Conservation (phyloP, 129 eudicot genomes). For the Sambucus nigra region DNA sequence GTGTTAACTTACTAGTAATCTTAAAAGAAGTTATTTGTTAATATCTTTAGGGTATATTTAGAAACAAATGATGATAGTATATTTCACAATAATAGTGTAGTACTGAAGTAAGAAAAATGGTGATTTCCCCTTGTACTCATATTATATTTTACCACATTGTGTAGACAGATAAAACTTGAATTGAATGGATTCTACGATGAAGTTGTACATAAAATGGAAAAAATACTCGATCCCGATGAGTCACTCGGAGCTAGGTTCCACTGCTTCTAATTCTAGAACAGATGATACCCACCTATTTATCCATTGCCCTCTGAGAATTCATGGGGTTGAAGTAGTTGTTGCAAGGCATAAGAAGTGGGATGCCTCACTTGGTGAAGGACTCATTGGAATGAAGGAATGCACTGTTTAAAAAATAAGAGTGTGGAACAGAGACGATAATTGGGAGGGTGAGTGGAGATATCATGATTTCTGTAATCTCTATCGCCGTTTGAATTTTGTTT, state of each 20-base stretch:
- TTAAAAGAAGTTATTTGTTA: too few species aligned
- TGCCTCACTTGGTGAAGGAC: slow-evolving; percentile 76
- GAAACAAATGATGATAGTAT: too few species aligned
- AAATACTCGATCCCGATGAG: slow-evolving; percentile 55
- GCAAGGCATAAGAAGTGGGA: slow-evolving; percentile 83
- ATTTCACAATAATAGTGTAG: too few species aligned
- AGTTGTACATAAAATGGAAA: slow-evolving; percentile 87
- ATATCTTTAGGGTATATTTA: too few species aligned
- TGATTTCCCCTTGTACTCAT: slow-evolving; percentile 2
- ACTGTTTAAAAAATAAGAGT: slow-evolving; percentile 65
- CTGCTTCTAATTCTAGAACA: slow-evolving; percentile 69
- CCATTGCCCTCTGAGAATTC: slow-evolving; percentile 44
- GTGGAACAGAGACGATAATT: slow-evolving; percentile 53
- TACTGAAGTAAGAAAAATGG: background rate
- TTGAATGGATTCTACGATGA: slow-evolving; percentile 61
- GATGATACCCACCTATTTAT: slow-evolving; percentile 18
- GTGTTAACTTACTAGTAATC: too few species aligned
- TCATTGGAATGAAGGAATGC: slow-evolving; percentile 87
- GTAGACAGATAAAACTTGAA: slow-evolving; percentile 50
- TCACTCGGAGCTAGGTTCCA: slow-evolving; percentile 53
- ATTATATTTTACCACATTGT: slow-evolving; percentile 6
- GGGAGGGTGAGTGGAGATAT: slow-evolving; percentile 89
- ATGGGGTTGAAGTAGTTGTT: slow-evolving; percentile 75
- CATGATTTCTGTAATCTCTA: slow-evolving; percentile 82
- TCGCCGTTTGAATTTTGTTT: slow-evolving; percentile 46